phyloP scores from a whole-genome alignment of 306 rosid genomes.

The Cucumis melo region DNA sequence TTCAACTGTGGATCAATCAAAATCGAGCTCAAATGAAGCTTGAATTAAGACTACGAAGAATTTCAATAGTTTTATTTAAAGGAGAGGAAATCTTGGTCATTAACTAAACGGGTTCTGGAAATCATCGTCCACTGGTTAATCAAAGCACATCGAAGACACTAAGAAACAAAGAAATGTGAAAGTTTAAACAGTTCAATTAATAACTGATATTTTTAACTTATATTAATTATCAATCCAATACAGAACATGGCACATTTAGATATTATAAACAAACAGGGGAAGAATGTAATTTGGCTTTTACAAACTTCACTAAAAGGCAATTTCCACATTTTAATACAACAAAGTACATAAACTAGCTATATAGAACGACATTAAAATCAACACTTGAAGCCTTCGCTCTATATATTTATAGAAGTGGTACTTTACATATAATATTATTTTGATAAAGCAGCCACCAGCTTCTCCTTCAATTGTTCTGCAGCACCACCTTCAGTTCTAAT shows the following conservation, averaged over 20 bases:
- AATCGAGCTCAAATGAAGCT: not conserved
- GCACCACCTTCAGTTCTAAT: slow-evolving; percentile 52
- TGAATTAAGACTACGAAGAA: not conserved
- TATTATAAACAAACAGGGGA: not conserved
- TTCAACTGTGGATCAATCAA: no score
- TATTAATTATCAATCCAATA: not conserved
- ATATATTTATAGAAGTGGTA: not conserved
- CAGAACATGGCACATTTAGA: not conserved
- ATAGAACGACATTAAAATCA: not conserved
- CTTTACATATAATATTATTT: slow-evolving; percentile 16
- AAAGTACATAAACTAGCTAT: not conserved
- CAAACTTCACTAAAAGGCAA: not conserved
- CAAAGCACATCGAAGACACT: not conserved
- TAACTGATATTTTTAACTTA: not conserved
- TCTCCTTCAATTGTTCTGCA: slow-evolving; percentile 62
- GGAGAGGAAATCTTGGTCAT: not conserved
- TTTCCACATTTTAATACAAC: not conserved
- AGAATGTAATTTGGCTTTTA: not conserved
- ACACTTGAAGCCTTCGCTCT: not conserved
- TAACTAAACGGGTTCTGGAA: not conserved
- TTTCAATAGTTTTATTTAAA: not conserved
- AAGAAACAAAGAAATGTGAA: not conserved
- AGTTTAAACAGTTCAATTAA: not conserved
- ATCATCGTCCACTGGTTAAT: not conserved
- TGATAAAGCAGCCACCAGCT: slow-evolving; percentile 52